Evolutionary conservation across 345 rosid genomes (phyloP), one percentile per base, ranked within the genome.

Genomic region (Syzygium oleosum): DNA sequence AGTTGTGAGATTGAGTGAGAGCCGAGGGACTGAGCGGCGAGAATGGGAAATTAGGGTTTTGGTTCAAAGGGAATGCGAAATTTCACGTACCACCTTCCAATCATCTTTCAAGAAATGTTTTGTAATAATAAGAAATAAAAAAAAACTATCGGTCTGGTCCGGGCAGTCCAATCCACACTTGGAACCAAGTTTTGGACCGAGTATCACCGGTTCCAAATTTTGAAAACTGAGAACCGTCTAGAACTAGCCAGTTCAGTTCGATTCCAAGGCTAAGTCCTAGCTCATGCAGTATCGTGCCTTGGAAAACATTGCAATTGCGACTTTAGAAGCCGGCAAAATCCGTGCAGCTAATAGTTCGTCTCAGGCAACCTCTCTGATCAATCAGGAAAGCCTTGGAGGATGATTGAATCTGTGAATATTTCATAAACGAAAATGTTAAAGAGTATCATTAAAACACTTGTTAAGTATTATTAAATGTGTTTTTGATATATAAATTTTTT

Each of bases 241-340:
- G 15, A 58, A 25, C 1, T 0, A 0, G 5, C 27, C 12, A 14
- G 27, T 59, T 59, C 0, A 14, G 15, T 59, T 6, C 6, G 7
- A 27, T 12, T 12, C 31, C 15, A 5, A 59, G 27, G 31, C 29
- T 59, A 7, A 59, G 46, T 3, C 7, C 3, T 25, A 11, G 15
- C 15, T 1, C 3, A 2, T 27, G 65, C 31, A 29, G 27, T 5
- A 59, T 3, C 4, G 4, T 61, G 34, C 34, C 73, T n/a, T 2
- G 12, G 5, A 68, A 68, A 19, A 21, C 46, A 34, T 1, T 1
- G 25, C 43, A 23, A 19, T 19, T 38, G 46, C 3, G 25, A 41
- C 80, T 19, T 34, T 34, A 68, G 46, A 34, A 34, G 80, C 46
- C 3, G 13, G 7, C 46, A 9, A 34, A 46, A 68, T 68, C 13